Base-by-base conservation (phyloP, 495 filamentous ascomycete species). In the Neurospora sp. region DNA sequence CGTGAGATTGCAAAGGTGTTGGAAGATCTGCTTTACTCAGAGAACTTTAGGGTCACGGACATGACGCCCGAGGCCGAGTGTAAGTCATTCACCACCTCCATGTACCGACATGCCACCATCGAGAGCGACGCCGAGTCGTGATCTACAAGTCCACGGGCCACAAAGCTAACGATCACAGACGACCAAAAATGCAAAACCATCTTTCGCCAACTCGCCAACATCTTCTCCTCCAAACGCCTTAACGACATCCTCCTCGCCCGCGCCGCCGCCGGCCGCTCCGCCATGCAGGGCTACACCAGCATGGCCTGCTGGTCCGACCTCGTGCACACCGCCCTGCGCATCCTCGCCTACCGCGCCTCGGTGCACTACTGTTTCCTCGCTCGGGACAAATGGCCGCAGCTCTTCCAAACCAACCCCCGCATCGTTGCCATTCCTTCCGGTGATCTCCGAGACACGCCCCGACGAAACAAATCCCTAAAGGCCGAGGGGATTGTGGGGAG, bases 231-330 rank as follows among this genome's bases (percentile, higher is more conserved):
- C 53, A 61, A 35, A 61, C 53, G 3, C 5, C 53, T 61, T 3
- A 61, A 18, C 0, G 27, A 9, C 27, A 61, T 35, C 0, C 27
- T 61, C 22, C 22, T 27, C 22, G 22, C 22, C 22, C 53, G 53
- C 22, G 22, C 53, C 0, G 53, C 22, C 12, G 53, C 53, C 53
- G 53, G 53, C 53, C 53, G 53, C 6, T 0, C 22, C 6, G 70
- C 40, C 27, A 68, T 71, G 2, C 22, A 27, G 22, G 42, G 35
- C 9, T 0, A 53, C 40, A 74, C 69, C 4, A 61, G 71, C 41
- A 73, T 71, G 3, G 68, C 69, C 1, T 69, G 72, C 20, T 76
- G 74, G 74, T 69, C 72, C 5, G 71, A 31, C 14, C 68, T 76
- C 0, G 70, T 70, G 18, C 74, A 76, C 70, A 37, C 12, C 11